These are phyloP conservation scores for Hibiscus trionum DNA, from an alignment of 345 rosid species.

Conservation along the genomic window DNA sequence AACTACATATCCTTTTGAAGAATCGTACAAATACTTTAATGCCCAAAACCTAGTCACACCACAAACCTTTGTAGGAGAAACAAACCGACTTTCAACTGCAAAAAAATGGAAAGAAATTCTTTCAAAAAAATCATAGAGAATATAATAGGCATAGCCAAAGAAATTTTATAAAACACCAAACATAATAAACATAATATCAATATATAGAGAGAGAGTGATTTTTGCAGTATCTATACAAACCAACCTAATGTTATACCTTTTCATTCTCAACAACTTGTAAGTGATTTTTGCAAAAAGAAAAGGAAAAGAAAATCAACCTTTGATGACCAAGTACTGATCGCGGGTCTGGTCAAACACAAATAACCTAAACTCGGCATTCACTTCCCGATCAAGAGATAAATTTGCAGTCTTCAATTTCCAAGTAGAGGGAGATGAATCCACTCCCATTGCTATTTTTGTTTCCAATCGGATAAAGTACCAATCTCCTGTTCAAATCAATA, in stretches of 20 bases:
- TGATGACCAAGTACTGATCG: not conserved
- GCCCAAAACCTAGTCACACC: not conserved
- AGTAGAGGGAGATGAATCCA: not conserved
- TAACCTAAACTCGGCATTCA: not conserved
- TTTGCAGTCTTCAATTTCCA: not conserved
- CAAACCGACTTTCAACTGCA: not conserved
- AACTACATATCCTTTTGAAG: not conserved
- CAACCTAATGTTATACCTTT: too few relatives aligned
- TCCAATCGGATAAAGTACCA: too few relatives aligned
- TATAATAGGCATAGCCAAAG: too few relatives aligned
- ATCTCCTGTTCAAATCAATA: too few relatives aligned
- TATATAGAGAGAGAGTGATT: too few relatives aligned
- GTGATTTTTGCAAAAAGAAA: too few relatives aligned
- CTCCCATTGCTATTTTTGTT: too few relatives aligned
- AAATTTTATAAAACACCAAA: too few relatives aligned
- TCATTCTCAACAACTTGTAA: not conserved
- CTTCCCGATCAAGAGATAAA: not conserved
- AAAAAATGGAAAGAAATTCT: too few relatives aligned
- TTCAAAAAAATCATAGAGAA: too few relatives aligned
- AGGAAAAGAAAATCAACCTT: not conserved
- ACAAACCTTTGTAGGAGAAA: not conserved
- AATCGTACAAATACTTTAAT: not conserved
- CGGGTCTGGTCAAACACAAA: not conserved
- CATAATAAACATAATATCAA: too few relatives aligned
- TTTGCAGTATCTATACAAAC: not conserved